Percentiles rank a stretch among this genome's conserved stretches.
These are phyloP conservation scores for Coffea eugenioides DNA, from an alignment of 257 asterid genomes.

Conservation along the genomic window DNA sequence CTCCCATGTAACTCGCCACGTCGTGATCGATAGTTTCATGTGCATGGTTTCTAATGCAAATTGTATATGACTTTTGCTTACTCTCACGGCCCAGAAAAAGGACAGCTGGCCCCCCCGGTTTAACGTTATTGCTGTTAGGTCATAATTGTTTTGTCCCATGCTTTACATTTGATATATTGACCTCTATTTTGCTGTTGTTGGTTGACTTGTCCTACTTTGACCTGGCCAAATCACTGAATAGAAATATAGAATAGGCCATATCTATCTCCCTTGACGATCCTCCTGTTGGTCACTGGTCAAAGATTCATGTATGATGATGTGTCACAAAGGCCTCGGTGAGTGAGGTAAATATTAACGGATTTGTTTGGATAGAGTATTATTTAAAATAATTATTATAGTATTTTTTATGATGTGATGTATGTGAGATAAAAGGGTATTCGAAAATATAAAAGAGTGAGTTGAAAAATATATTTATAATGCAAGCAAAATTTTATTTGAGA, in stretches of 20 bases:
- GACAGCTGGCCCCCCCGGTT: too few species aligned
- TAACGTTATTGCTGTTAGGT: background rate
- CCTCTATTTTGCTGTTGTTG: background rate
- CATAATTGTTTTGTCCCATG: background rate
- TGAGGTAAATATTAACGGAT: background rate
- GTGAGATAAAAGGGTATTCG: too few species aligned
- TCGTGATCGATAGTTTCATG: background rate
- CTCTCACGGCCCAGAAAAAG: background rate
- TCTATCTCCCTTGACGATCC: conserved; percentile 3
- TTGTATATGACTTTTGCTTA: background rate
- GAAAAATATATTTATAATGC: too few species aligned
- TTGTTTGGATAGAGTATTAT: too few species aligned
- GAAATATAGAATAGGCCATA: background rate
- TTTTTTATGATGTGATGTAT: too few species aligned
- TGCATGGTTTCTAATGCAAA: background rate
- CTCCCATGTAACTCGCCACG: background rate
- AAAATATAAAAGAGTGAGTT: too few species aligned
- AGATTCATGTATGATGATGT: background rate
- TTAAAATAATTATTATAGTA: too few species aligned
- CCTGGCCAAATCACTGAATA: background rate
- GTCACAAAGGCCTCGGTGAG: background rate
- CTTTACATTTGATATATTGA: background rate
- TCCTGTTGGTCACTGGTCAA: background rate
- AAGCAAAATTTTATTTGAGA: too few species aligned
- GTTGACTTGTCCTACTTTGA: conserved; percentile 5